phyloP scores from a whole-genome alignment of 2,329 filamentous ascomycete genomes.

The Arthrobotrys pseudoclavata region DNA sequence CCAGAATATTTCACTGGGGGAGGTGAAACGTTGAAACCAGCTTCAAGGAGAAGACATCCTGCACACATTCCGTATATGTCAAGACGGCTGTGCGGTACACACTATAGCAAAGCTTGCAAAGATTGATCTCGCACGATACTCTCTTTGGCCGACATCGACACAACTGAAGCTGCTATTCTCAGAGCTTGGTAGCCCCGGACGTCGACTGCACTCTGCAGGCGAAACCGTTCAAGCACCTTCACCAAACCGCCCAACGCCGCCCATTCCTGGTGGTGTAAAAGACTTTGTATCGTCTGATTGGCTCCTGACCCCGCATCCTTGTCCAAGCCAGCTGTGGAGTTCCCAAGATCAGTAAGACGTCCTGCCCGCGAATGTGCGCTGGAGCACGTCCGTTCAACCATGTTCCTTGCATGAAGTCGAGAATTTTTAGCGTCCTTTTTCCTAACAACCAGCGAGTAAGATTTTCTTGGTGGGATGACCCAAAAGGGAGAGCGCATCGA shows the following conservation, averaged over 20 bases:
- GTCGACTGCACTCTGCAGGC: slow-evolving; percentile 16
- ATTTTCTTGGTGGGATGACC: slow-evolving; percentile 55
- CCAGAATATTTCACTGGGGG: slow-evolving; percentile 24
- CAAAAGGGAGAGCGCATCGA: slow-evolving; percentile 47
- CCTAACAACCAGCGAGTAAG: slow-evolving; percentile 48
- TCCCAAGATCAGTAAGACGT: slow-evolving; percentile 57
- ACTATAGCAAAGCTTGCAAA: background rate
- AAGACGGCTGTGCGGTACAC: background rate
- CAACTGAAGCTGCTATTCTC: slow-evolving; percentile 21
- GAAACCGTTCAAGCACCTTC: slow-evolving; percentile 25
- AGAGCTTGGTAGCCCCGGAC: slow-evolving; percentile 12
- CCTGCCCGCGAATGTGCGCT: slow-evolving; percentile 51
- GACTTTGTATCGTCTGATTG: slow-evolving; percentile 46
- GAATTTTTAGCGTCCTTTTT: slow-evolving; percentile 57
- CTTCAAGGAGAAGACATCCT: slow-evolving; percentile 45
- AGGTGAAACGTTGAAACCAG: slow-evolving; percentile 35
- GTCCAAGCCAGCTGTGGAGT: slow-evolving; percentile 45
- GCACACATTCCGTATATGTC: slow-evolving; percentile 18
- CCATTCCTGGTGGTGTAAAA: slow-evolving; percentile 15
- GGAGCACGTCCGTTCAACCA: slow-evolving; percentile 47
- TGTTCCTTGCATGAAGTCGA: slow-evolving; percentile 60
- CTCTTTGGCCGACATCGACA: slow-evolving; percentile 17
- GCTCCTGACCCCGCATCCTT: slow-evolving; percentile 27
- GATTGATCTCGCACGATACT: slow-evolving; percentile 15
- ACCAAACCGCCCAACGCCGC: slow-evolving; percentile 9